Base-by-base conservation (phyloP, 2,329 filamentous ascomycete species). In the Gremmenia infestans region DNA sequence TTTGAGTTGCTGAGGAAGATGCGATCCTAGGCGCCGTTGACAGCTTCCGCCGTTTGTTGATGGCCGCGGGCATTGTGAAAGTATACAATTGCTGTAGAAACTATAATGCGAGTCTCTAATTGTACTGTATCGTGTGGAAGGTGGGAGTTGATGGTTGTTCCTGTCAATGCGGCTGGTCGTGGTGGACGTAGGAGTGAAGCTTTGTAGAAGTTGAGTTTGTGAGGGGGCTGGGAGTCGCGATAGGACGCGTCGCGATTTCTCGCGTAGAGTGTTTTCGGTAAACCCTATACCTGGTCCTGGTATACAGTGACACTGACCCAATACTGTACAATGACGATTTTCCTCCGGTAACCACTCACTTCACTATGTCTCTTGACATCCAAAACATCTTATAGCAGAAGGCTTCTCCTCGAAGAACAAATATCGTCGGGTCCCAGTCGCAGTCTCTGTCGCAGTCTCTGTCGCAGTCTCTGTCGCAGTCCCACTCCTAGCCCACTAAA, bases 21-120 rank as follows among this genome's bases (percentile, higher is more conserved):
- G 56, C 54, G 37, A 43, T 61, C 52, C 37, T 60, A 35, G 60
- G 25, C 5, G 52, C 53, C 6, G 62, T 53, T 39, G 60, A 54
- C 43, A 70, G 53, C 62, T 68, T 70, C 57, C 63, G 57, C 54
- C 61, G 65, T 50, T 70, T 70, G 15, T 70, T 70, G 15, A 60
- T 61, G 7, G 62, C 63, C 39, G 62, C 53, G 52, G 67, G 61
- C 68, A 70, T 70, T 35, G 50, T 67, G 53, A 55, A 62, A 57
- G 52, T 28, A 60, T 63, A 54, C 45, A 58, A 54, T 50, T 55
- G 51, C 22, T 50, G 55, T 51, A 59, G 52, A 55, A 64, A 61
- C 53, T 53, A 63, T 61, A 56, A 45, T 61, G 17, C 59, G 19
- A 53, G 52, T 57, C 50, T 50, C 47, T 55, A 58, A 56, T 52